Evolutionary conservation across 2,329 filamentous ascomycete genomes (phyloP).

Genomic region (Lasiodiplodia gonubiensis): DNA sequence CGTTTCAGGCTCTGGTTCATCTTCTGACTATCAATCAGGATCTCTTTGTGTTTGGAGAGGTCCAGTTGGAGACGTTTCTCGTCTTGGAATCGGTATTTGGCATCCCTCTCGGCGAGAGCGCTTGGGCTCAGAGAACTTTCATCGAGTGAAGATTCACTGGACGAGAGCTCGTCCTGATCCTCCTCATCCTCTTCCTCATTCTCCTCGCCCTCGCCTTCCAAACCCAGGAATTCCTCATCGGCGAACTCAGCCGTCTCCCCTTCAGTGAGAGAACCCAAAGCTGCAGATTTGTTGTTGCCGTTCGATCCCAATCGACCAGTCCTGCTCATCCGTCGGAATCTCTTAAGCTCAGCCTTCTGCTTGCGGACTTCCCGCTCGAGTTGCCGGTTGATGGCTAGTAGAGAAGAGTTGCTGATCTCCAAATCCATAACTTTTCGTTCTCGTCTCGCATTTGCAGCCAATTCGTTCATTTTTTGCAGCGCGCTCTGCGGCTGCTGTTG

Average conservation of each 20-base stretch:
- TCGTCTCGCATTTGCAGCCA: slow-evolving; percentile 84
- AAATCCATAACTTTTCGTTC: slow-evolving; percentile 96
- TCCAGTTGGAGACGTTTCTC: slow-evolving; percentile 85
- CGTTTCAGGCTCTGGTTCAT: slow-evolving; percentile 93
- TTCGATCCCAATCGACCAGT: slow-evolving; percentile 61
- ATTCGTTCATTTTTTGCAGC: slow-evolving; percentile 70
- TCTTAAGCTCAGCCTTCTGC: slow-evolving; percentile 84
- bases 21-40: slow-evolving; percentile 88
- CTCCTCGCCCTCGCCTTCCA: slow-evolving; percentile 41
- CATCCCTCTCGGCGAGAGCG: slow-evolving; percentile 50
- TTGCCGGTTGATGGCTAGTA: slow-evolving; percentile 93
- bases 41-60: slow-evolving; percentile 83
- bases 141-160: slow-evolving; percentile 57
- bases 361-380: slow-evolving; percentile 90
- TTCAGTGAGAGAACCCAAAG: slow-evolving; percentile 47
- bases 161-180: slow-evolving; percentile 54
- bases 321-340: slow-evolving; percentile 84
- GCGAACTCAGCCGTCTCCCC: slow-evolving; percentile 31
- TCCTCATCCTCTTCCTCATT: slow-evolving; percentile 47
- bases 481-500: slow-evolving; percentile 46
- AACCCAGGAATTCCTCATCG: slow-evolving; percentile 43
- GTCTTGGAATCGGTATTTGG: slow-evolving; percentile 70
- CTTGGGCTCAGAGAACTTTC: slow-evolving; percentile 52
- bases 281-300: slow-evolving; percentile 48
- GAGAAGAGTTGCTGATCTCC: slow-evolving; percentile 93